Evolutionary conservation across 805 yeast species (phyloP), one percentile per base, ranked within the genome.

Genomic region (Kazachstania bromeliacearum): DNA sequence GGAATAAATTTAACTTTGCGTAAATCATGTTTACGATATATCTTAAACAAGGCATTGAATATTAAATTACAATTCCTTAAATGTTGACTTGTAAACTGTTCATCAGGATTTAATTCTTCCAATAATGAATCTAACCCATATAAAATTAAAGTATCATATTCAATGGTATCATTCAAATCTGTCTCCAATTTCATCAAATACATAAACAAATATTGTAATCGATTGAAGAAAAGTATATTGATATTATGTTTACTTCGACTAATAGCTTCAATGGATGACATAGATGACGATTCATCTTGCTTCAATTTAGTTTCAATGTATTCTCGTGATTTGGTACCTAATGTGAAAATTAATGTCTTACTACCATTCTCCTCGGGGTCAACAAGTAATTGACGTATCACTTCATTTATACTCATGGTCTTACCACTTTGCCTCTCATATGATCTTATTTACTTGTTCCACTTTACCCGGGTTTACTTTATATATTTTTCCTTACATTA

Each of bases 201-300:
- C 59, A 59, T 59, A 31, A 49, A 56, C 16, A 59, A 36, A 33
- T 56, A 57, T 40, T 56, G 59, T 14, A 54, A 34, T 18, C 49
- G 50, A 32, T 48, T 54, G 23, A 59, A 35, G 40, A 57, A 59
- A 3, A 59, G 34, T 7, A 59, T 39, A 16, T 52, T 41, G 5
- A 55, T 40, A 21, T 46, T 41, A 5, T 41, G 20, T 21, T 49
- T 30, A 18, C 47, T 40, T 15, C 28, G 36, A 7, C 33, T 33
- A 7, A 45, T 35, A 1, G 47, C 46, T 7, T 36, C 33, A 4
- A 53, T 36, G 4, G 53, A 47, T 3, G 52, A 52, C 18, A 32
- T 26, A 8, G 35, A 22, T 5, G 31, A 32, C 23, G 47, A 38
- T 8, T 17, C 35, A 8, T 9, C 29, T 17, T 26, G 9, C n/a